Evolutionary conservation across 371 early-diverging fungal species (phyloP).

Genomic region (Antonospora locustae): DNA sequence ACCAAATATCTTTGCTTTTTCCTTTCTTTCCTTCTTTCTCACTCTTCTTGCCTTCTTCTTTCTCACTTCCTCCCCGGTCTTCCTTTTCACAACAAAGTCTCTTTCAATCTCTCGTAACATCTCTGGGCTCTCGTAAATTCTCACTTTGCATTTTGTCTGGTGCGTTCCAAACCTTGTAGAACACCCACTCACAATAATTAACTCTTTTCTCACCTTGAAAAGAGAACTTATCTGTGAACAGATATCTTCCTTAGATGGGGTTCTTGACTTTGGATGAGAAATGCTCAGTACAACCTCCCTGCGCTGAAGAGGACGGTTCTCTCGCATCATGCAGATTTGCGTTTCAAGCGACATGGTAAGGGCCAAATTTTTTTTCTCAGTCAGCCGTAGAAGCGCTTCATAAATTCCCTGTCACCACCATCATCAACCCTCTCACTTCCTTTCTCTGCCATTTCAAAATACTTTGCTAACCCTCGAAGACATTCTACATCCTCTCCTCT

Average conservation of each 20-base stretch:
- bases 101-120: constrained; percentile 38
- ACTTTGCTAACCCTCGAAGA: too few relatives aligned
- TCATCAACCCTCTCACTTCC: too few relatives aligned
- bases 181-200: constrained; percentile 36
- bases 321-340: constrained; percentile 32
- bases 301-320: constrained; percentile 45
- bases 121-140: constrained; percentile 38
- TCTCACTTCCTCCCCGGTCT: constrained; percentile 38
- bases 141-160: constrained; percentile 33
- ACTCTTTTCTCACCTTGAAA: constrained; percentile 25
- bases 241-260: constrained; percentile 45
- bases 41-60: constrained; percentile 33
- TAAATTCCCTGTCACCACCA: too few relatives aligned
- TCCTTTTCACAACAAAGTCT: constrained; percentile 36
- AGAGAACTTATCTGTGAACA: constrained; percentile 29
- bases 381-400: too few relatives aligned
- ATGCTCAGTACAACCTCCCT: constrained; percentile 46
- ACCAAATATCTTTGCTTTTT: constrained; percentile 51
- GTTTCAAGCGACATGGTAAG: constrained; percentile 34
- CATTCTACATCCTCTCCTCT: too few relatives aligned
- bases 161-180: constrained; percentile 49
- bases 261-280: constrained; percentile 37
- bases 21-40: constrained; percentile 51
- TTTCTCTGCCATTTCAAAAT: too few relatives aligned
- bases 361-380: constrained; percentile 41